These are phyloP conservation scores for Suillus bovinus DNA, from an alignment of 768 basidiomycete species.

Conservation along the genomic window DNA sequence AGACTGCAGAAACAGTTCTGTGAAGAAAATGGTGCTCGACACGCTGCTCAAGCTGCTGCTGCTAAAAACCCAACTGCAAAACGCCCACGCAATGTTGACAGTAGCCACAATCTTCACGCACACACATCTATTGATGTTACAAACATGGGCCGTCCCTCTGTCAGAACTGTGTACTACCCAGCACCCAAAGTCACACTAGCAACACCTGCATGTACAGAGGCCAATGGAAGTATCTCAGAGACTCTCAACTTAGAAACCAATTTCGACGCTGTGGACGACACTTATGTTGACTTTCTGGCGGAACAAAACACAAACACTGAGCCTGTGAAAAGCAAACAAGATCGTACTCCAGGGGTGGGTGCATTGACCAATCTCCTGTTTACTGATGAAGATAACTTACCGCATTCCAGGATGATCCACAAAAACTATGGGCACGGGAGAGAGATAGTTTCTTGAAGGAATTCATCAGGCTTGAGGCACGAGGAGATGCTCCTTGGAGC, in stretches of 20 bases:
- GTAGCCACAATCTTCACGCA: neutral
- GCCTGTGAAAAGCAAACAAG: neutral
- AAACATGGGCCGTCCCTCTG: neutral
- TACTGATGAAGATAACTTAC: too few species aligned
- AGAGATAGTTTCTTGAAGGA: slow-evolving; percentile 1
- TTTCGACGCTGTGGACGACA: neutral
- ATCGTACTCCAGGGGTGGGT: neutral
- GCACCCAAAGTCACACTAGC: neutral
- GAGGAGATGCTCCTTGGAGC: neutral
- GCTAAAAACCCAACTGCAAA: too few species aligned
- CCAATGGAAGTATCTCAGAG: neutral
- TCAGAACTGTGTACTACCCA: neutral
- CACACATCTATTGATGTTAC: neutral
- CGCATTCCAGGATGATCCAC: slow-evolving; percentile 2
- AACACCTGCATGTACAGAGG: neutral
- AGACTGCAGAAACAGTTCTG: neutral
- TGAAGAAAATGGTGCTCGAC: neutral
- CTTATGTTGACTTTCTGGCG: neutral
- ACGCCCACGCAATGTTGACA: neutral
- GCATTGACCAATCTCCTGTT: neutral
- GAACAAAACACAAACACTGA: slow-evolving; percentile 1
- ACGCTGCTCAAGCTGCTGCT: neutral
- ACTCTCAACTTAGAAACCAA: neutral
- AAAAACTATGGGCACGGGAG: neutral
- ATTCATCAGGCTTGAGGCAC: slow-evolving; percentile 1